These are phyloP conservation scores for Cyberlindnera veronae DNA, from an alignment of 805 yeast species.

Conservation along the genomic window DNA sequence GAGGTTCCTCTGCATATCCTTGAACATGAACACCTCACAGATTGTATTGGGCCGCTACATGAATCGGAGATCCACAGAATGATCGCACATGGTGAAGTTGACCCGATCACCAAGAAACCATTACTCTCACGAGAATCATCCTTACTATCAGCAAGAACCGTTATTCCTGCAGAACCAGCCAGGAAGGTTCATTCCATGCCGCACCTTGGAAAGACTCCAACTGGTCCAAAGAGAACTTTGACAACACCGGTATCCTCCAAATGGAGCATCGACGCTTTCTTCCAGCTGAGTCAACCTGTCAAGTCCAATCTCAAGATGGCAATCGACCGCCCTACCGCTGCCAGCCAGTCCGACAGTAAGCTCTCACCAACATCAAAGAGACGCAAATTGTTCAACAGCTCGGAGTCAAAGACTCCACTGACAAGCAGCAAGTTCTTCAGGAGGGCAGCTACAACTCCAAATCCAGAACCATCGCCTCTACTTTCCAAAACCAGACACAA, in stretches of 20 bases:
- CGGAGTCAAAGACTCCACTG: conserved; percentile 7
- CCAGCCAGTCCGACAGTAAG: not conserved
- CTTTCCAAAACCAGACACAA: not conserved
- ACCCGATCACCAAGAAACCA: conserved; percentile 46
- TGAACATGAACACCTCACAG: conserved; percentile 29
- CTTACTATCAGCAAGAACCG: not conserved
- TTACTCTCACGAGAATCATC: conserved; percentile 22
- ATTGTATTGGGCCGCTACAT: conserved; percentile 37
- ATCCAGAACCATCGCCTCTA: not conserved
- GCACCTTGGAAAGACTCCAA: not conserved
- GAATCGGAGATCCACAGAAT: conserved; percentile 46
- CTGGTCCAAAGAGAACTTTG: not conserved
- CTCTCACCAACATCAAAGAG: conserved; percentile 26
- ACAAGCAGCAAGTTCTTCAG: conserved; percentile 19
- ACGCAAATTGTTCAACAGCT: conserved; percentile 13
- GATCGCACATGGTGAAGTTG: conserved; percentile 62
- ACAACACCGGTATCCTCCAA: not conserved
- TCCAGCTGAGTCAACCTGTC: conserved; percentile 4
- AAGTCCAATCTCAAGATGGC: not conserved
- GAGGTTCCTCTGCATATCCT: conserved; percentile 41
- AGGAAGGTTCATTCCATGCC: not conserved
- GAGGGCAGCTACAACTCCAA: not conserved
- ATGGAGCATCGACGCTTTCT: conserved; percentile 15
- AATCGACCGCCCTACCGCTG: not conserved
- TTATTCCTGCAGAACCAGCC: not conserved